Evolutionary conservation across 2,329 filamentous ascomycete species (phyloP), one percentile per base, ranked within the genome.

Genomic region (Colletotrichum tropicale): DNA sequence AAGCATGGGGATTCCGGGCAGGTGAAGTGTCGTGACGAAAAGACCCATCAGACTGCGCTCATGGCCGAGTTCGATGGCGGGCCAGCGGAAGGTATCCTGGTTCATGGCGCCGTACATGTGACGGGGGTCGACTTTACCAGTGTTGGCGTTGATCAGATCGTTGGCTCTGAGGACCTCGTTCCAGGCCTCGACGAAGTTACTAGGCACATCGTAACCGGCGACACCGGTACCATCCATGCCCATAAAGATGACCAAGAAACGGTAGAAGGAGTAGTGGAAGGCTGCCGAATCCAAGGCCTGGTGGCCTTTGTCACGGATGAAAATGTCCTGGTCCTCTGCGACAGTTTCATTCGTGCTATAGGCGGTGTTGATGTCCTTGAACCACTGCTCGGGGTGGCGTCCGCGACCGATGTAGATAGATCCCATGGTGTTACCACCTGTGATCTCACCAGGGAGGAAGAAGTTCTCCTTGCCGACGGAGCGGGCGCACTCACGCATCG

Each of bases 71-170:
- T 85, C 84, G 34, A 93, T 84, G 12, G 90, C 87, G 8, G 91
- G 91, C 91, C 91, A 93, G 28, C 91, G 87, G 78, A 93, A 91
- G 10, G 93, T 90, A 80, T 93, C 92, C 82, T 93, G 92, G 79
- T 93, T 93, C 10, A 91, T 92, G 6, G 89, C 88, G 62, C 91
- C 92, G 79, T 89, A 93, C 87, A 93, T 89, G 80, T 93, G 91
- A 3, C 92, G 87, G 7, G 92, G 92, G 78, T 93, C 92, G 77
- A 92, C 91, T 69, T 88, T 81, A 28, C 91, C 91, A 4, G 89
- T 92, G 79, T 91, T 90, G 6, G 89, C 86, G 77, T 93, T 93
- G 76, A 90, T 83, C 78, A 93, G 82, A 78, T 93, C 91, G 78
- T 93, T 92, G 6, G 89, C 90, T 66, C 86, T 80, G 10, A 92